Evolutionary conservation across 1,284 basidiomycete species (phyloP).

Genomic region (Vanrija humicola): DNA sequence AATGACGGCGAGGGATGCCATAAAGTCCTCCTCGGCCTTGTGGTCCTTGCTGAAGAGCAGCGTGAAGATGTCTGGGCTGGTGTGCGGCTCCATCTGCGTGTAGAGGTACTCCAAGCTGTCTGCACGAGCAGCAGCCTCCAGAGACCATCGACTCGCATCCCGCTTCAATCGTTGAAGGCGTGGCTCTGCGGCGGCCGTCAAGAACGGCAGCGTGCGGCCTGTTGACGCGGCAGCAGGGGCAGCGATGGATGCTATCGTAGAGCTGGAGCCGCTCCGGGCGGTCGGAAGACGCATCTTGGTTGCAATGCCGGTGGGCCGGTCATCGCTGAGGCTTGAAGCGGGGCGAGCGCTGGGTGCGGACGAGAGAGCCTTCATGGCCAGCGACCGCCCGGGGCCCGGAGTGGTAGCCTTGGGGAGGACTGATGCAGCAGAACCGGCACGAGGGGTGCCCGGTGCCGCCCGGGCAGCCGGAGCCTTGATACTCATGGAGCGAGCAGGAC

Average conservation of each 20-base stretch:
- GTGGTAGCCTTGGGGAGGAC: constrained; percentile 7
- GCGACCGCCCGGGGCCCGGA: constrained; percentile 32
- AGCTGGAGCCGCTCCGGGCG: constrained; percentile 19
- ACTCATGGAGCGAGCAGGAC: neutral
- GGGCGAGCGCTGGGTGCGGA: constrained; percentile 33
- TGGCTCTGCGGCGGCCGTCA: constrained; percentile 64
- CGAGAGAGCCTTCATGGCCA: constrained; percentile 44
- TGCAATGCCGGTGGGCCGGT: constrained; percentile 26
- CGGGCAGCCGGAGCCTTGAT: no score
- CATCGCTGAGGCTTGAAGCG: constrained; percentile 24
- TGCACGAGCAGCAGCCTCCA: constrained; percentile 63
- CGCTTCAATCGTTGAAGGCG: constrained; percentile 72
- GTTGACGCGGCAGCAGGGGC: constrained; percentile 12
- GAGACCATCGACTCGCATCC: constrained; percentile 75
- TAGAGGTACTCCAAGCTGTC: constrained; percentile 84
- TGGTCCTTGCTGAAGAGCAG: constrained; percentile 94
- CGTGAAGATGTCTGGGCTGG: constrained; percentile 69
- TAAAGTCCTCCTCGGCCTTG: constrained; percentile 88
- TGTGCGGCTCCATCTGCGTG: constrained; percentile 83
- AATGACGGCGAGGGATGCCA: constrained; percentile 69
- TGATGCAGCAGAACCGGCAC: neutral
- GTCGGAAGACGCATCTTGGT: constrained; percentile 6
- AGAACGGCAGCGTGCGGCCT: constrained; percentile 55
- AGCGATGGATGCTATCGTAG: constrained; percentile 14
- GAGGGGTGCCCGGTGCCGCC: constrained; percentile 3